A percentile compares a stretch with the other conserved stretches of the same genome.
Conservation (phyloP, 2,329 filamentous ascomycete genomes). For the Phyllosticta citribraziliensis region DNA sequence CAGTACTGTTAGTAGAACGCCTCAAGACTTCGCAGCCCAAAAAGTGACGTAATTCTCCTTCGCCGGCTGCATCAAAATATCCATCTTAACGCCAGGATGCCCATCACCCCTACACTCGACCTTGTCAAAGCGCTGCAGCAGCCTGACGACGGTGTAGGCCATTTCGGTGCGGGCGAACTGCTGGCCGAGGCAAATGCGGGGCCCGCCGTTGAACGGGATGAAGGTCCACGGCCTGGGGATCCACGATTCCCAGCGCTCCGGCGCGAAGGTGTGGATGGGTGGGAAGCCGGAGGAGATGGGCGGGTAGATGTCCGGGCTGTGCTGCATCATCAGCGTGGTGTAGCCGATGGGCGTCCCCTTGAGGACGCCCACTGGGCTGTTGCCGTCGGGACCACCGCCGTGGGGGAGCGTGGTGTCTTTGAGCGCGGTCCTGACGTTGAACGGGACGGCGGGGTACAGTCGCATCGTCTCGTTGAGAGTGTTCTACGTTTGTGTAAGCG, state of each 20-base stretch:
- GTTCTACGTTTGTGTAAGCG: constrained; percentile 24
- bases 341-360: constrained; percentile 38
- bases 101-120: constrained; percentile 27
- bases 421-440: constrained; percentile 39
- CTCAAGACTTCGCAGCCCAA: constrained; percentile 9
- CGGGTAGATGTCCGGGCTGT: constrained; percentile 40
- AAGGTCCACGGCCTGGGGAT: constrained; percentile 40
- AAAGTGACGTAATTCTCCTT: constrained; percentile 32
- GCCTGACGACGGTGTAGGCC: constrained; percentile 37
- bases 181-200: constrained; percentile 42
- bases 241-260: constrained; percentile 42
- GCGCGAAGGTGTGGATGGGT: constrained; percentile 32
- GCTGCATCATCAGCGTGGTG: constrained; percentile 40
- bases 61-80: constrained; percentile 40
- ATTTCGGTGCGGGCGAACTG: constrained; percentile 43
- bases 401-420: constrained; percentile 39
- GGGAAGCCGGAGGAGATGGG: constrained; percentile 28
- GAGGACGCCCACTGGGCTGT: constrained; percentile 34
- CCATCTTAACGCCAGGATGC: constrained; percentile 32
- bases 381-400: constrained; percentile 38
- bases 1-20: background rate
- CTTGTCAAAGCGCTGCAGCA: constrained; percentile 35
- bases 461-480: constrained; percentile 36
- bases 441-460: constrained; percentile 41
- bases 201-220: constrained; percentile 38